Conservation (phyloP, 2,329 filamentous ascomycete species). For the Cladophialophora yegresii region DNA sequence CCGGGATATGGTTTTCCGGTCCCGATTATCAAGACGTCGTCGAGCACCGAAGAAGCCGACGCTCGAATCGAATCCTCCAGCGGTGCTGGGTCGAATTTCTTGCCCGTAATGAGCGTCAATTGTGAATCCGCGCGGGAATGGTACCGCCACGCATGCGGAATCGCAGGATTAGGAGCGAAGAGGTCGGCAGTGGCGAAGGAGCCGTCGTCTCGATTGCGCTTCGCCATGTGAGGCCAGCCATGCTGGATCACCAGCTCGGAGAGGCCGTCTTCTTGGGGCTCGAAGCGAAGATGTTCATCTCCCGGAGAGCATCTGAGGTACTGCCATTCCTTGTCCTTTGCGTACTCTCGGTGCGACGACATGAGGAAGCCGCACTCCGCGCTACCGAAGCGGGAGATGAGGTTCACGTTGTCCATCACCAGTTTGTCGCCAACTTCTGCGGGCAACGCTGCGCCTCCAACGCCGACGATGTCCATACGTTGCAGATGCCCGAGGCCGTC, state of each 20-base stretch:
- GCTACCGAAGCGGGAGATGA: conserved; percentile 65
- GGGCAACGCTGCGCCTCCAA: conserved; percentile 63
- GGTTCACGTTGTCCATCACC: conserved; percentile 54
- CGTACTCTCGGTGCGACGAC: conserved; percentile 61
- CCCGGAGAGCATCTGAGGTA: conserved; percentile 54
- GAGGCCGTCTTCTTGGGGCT: conserved; percentile 48
- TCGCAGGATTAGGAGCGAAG: conserved; percentile 58
- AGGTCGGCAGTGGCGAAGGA: conserved; percentile 66
- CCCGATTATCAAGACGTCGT: conserved; percentile 64
- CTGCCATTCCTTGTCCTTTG: conserved; percentile 60
- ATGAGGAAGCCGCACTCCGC: conserved; percentile 68
- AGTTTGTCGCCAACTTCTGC: conserved; percentile 56
- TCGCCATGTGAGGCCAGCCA: conserved; percentile 62
- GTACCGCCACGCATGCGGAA: conserved; percentile 62
- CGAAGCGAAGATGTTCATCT: conserved; percentile 48
- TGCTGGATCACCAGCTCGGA: conserved; percentile 59
- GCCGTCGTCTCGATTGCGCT: conserved; percentile 60
- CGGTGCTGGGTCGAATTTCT: conserved; percentile 68
- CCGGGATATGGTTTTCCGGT: conserved; percentile 60
- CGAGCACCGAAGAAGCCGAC: conserved; percentile 47
- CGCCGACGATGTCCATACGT: conserved; percentile 62
- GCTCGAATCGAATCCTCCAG: conserved; percentile 58
- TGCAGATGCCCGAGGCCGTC: conserved; percentile 49
- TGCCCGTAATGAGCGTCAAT: conserved; percentile 64
- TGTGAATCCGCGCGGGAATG: conserved; percentile 63